Conservation (phyloP, 106 monocot species). For the Ottelia alismoides region DNA sequence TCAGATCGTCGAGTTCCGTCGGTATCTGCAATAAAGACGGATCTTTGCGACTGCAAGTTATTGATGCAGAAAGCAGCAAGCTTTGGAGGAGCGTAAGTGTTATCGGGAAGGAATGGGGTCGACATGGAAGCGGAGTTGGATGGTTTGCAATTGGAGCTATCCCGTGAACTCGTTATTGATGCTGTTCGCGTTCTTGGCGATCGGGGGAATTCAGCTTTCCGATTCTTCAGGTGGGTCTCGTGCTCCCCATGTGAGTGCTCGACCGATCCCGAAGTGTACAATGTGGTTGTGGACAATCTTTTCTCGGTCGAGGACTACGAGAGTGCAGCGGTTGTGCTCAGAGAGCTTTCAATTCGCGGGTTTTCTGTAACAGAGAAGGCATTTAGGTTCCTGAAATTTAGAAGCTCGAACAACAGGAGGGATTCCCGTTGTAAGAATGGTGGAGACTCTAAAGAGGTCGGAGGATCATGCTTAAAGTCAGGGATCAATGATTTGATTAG, state of each 20-base stretch:
- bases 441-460: constrained; percentile 13
- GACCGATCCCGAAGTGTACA: constrained; percentile 27
- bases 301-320: constrained; percentile 32
- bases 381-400: constrained; percentile 19
- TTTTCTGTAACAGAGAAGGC: constrained; percentile 49
- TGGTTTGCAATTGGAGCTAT: constrained; percentile 16
- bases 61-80: too few species aligned
- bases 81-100: constrained; percentile 33
- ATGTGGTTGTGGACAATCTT: constrained; percentile 53
- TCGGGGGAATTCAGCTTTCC: constrained; percentile 21
- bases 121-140: constrained; percentile 25
- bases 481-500: constrained; percentile 58
- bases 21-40: too few species aligned
- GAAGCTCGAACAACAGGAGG: constrained; percentile 3
- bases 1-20: neutral
- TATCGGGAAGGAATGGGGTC: constrained; percentile 13
- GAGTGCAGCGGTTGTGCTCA: constrained; percentile 26
- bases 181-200: constrained; percentile 26
- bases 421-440: constrained; percentile 13
- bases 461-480: constrained; percentile 45
- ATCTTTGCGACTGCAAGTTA: too few species aligned
- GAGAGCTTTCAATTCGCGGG: constrained; percentile 21
- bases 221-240: constrained; percentile 56
- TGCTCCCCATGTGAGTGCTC: neutral
- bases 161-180: constrained; percentile 8